Evolutionary conservation across 768 basidiomycete species (phyloP).

Genomic region (Termitomyces eurrhizus): DNA sequence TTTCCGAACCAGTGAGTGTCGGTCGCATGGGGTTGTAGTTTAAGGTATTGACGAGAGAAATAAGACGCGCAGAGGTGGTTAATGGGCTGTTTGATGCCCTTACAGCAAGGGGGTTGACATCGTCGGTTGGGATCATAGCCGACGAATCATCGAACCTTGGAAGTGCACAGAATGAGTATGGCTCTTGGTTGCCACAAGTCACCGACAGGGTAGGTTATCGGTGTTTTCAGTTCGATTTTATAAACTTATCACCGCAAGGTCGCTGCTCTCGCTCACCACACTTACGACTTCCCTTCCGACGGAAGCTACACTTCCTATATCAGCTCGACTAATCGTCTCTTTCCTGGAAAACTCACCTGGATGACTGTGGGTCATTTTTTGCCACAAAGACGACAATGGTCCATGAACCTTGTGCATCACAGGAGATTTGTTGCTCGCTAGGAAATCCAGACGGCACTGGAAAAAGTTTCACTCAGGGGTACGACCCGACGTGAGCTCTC

Average conservation of each 20-base stretch:
- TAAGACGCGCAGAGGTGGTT: slow-evolving; percentile 36
- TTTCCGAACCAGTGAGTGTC: slow-evolving; percentile 29
- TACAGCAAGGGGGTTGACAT: slow-evolving; percentile 22
- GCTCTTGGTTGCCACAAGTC: slow-evolving; percentile 32
- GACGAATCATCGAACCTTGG: slow-evolving; percentile 37
- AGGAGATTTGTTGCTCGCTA: slow-evolving; percentile 36
- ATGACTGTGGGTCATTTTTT: slow-evolving; percentile 29
- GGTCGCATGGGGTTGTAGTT: neutral
- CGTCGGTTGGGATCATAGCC: slow-evolving; percentile 33
- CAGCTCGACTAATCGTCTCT: slow-evolving; percentile 22
- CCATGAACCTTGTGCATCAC: neutral
- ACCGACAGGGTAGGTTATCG: slow-evolving; percentile 21
- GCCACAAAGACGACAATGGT: neutral
- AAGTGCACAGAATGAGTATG: slow-evolving; percentile 28
- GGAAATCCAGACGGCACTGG: slow-evolving; percentile 32
- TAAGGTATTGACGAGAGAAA: neutral
- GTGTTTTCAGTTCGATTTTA: neutral
- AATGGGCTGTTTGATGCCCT: slow-evolving; percentile 32
- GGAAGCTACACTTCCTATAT: slow-evolving; percentile 28
- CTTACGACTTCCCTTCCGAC: slow-evolving; percentile 43
- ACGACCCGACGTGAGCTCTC: slow-evolving; percentile 29
- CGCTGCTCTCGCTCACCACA: slow-evolving; percentile 38
- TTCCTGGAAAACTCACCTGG: slow-evolving; percentile 31
- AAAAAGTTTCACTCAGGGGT: slow-evolving; percentile 29
- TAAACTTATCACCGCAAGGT: slow-evolving; percentile 20